A percentile compares a stretch with the other conserved stretches of the same genome.
These are phyloP conservation scores for Lactifluus hygrophoroides DNA, from an alignment of 768 basidiomycete species.

Conservation along the genomic window DNA sequence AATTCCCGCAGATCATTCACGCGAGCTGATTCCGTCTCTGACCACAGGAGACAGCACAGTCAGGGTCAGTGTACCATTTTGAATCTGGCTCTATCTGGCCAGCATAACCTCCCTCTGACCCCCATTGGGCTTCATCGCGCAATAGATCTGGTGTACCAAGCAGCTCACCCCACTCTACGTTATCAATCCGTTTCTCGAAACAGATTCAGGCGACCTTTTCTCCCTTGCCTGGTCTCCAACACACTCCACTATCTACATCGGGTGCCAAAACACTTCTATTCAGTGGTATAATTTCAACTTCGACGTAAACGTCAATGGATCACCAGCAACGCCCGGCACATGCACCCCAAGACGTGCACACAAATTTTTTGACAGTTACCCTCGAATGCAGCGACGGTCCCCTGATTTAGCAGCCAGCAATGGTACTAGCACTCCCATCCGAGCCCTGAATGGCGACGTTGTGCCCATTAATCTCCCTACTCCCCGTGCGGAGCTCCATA, in stretches of 20 bases:
- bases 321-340: slow-evolving; percentile 9
- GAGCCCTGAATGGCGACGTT: slow-evolving; percentile 16
- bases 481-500: slow-evolving; percentile 38
- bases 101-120: not conserved
- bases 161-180: slow-evolving; percentile 60
- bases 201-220: slow-evolving; percentile 80
- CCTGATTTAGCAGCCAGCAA: slow-evolving; percentile 66
- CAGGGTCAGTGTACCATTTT: slow-evolving; percentile 41
- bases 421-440: slow-evolving; percentile 27
- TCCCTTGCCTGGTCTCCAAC: slow-evolving; percentile 69
- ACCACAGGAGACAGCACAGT: slow-evolving; percentile 77
- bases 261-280: slow-evolving; percentile 88
- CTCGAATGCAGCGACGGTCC: slow-evolving; percentile 55
- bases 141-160: slow-evolving; percentile 74
- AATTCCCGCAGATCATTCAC: not conserved
- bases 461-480: slow-evolving; percentile 23
- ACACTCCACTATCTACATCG: slow-evolving; percentile 69
- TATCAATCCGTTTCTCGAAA: slow-evolving; percentile 70
- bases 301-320: slow-evolving; percentile 4
- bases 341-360: slow-evolving; percentile 46
- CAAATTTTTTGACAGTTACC: slow-evolving; percentile 90
- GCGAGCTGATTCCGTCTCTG: not conserved
- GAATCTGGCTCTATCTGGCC: not conserved
- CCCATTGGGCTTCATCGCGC: not conserved
- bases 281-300: slow-evolving; percentile 71